phyloP scores from a whole-genome alignment of 768 basidiomycete species.

The Gloeophyllum trabeum region DNA sequence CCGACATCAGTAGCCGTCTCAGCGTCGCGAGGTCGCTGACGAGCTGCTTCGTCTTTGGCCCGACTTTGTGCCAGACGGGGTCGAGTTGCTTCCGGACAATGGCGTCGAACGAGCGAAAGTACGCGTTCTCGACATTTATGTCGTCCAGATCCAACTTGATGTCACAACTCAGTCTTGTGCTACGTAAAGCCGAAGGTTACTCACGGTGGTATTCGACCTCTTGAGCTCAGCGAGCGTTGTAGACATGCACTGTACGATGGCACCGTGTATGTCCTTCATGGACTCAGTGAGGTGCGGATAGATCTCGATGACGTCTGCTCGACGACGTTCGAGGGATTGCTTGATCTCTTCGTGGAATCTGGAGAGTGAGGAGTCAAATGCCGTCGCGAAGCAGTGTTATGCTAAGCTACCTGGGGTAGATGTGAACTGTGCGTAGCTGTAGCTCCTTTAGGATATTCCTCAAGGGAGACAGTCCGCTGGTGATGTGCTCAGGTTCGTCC shows the following conservation, averaged over 20 bases:
- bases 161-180: not conserved
- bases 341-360: slow-evolving; percentile 92
- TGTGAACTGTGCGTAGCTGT: slow-evolving; percentile 77
- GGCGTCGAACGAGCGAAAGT: slow-evolving; percentile 86
- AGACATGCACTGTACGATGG: slow-evolving; percentile 91
- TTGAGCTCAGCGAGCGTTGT: slow-evolving; percentile 84
- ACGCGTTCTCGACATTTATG: slow-evolving; percentile 83
- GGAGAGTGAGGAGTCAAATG: not conserved
- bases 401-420: slow-evolving; percentile 71
- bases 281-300: slow-evolving; percentile 74
- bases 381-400: no score
- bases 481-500: slow-evolving; percentile 93
- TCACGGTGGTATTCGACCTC: slow-evolving; percentile 66
- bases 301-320: slow-evolving; percentile 88
- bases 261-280: slow-evolving; percentile 89
- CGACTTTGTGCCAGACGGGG: slow-evolving; percentile 95
- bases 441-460: slow-evolving; percentile 90
- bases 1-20: slow-evolving; percentile 71
- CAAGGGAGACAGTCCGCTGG: slow-evolving; percentile 83
- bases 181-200: slow-evolving; percentile 3
- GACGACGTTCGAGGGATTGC: slow-evolving; percentile 65
- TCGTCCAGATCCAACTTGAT: slow-evolving; percentile 86
- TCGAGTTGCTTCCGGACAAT: slow-evolving; percentile 85
- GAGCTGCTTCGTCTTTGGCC: slow-evolving; percentile 83
- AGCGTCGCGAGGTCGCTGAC: slow-evolving; percentile 82